A percentile compares a stretch with the other conserved stretches of the same genome.
phyloP scores from a whole-genome alignment of 768 basidiomycete species.

The Mycena alexandri region DNA sequence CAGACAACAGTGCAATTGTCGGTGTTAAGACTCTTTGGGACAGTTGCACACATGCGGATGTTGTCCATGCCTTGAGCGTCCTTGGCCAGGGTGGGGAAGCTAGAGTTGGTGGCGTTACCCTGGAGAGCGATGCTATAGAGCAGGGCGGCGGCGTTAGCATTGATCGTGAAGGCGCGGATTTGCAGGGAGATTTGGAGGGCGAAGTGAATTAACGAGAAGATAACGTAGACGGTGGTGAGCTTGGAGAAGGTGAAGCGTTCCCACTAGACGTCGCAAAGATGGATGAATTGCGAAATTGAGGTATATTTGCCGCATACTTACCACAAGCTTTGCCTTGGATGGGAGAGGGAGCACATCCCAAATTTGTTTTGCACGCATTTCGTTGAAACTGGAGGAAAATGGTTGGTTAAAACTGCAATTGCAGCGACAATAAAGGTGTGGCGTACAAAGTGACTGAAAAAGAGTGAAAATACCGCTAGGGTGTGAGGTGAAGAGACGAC shows the following conservation, averaged over 20 bases:
- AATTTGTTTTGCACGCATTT: slow-evolving; percentile 57
- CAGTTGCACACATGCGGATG: slow-evolving; percentile 69
- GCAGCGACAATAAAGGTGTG: slow-evolving; percentile 13
- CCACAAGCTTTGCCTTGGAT: slow-evolving; percentile 61
- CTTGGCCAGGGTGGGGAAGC: slow-evolving; percentile 64
- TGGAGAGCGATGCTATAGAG: slow-evolving; percentile 63
- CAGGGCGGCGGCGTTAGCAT: slow-evolving; percentile 67
- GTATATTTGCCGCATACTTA: slow-evolving; percentile 45
- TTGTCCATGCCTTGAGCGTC: slow-evolving; percentile 64
- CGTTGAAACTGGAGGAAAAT: slow-evolving; percentile 24
- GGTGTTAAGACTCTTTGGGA: slow-evolving; percentile 58
- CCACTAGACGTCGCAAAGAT: slow-evolving; percentile 59
- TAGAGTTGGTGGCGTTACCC: slow-evolving; percentile 60
- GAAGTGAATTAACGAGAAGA: slow-evolving; percentile 76
- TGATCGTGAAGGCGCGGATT: slow-evolving; percentile 73
- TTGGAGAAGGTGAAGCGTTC: slow-evolving; percentile 76
- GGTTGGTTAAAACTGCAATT: slow-evolving; percentile 16
- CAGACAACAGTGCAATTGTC: slow-evolving; percentile 68
- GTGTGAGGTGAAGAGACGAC: slow-evolving; percentile 40
- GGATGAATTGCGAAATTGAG: background rate
- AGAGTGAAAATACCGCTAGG: slow-evolving; percentile 59
- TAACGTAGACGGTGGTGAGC: slow-evolving; percentile 73
- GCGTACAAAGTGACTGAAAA: slow-evolving; percentile 41
- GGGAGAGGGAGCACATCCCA: slow-evolving; percentile 53
- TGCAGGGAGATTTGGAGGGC: slow-evolving; percentile 78